A percentile compares a stretch with the other conserved stretches of the same genome.
phyloP scores from a whole-genome alignment of 2,329 filamentous ascomycete genomes.

The Pseudogymnoascus sp. region DNA sequence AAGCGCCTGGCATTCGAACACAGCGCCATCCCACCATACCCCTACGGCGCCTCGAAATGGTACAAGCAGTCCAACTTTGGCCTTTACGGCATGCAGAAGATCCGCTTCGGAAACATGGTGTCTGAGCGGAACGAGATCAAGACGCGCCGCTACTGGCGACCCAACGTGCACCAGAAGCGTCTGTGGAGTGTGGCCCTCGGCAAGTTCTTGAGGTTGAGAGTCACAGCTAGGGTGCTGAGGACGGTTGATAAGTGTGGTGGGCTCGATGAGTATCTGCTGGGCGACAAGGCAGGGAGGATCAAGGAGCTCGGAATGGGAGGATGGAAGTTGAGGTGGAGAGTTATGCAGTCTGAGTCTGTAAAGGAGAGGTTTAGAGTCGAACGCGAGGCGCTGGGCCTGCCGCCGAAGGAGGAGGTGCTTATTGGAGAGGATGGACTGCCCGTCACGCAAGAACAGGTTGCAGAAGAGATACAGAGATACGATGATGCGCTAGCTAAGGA shows the following conservation, averaged over 20 bases:
- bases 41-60: constrained; percentile 57
- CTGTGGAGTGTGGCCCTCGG: constrained; percentile 57
- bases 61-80: constrained; percentile 77
- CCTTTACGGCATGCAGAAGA: constrained; percentile 60
- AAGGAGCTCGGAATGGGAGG: constrained; percentile 83
- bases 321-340: constrained; percentile 80
- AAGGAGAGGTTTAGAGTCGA: constrained; percentile 58
- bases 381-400: constrained; percentile 56
- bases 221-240: constrained; percentile 61
- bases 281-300: constrained; percentile 66
- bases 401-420: constrained; percentile 35
- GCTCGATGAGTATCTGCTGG: constrained; percentile 83
- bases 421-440: constrained; percentile 31
- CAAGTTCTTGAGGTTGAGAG: constrained; percentile 55
- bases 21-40: constrained; percentile 50
- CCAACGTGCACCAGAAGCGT: constrained; percentile 56
- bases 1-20: constrained; percentile 27
- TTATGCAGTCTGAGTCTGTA: constrained; percentile 70
- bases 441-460: constrained; percentile 23
- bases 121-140: constrained; percentile 60
- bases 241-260: constrained; percentile 80
- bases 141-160: constrained; percentile 63
- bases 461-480: constrained; percentile 29
- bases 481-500: constrained; percentile 37
- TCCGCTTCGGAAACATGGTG: constrained; percentile 74